Evolutionary conservation across 371 early-diverging fungal species (phyloP).

Genomic region (Haplosporangium sp.): DNA sequence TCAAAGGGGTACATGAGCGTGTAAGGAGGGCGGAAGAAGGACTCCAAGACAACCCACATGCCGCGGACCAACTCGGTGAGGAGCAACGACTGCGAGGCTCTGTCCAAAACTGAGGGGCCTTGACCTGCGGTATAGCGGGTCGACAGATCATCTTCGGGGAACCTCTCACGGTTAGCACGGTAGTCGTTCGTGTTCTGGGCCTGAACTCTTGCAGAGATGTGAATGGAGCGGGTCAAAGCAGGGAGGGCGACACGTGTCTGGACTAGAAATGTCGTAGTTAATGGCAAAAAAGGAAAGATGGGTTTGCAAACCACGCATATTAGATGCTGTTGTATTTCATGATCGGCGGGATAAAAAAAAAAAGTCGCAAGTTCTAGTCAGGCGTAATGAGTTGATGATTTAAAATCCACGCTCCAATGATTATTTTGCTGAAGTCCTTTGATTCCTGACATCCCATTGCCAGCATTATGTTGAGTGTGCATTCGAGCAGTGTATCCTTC

Average conservation of each 20-base stretch:
- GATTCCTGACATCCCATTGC: no score
- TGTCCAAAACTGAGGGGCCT: constrained; percentile 70
- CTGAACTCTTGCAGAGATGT: constrained; percentile 33
- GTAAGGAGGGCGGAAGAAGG: constrained; percentile 96
- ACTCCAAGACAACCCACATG: constrained; percentile 92
- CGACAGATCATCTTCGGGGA: constrained; percentile 49
- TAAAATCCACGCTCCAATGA: no score
- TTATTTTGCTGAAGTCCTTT: neutral
- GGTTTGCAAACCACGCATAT: neutral
- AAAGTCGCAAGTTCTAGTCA: no score
- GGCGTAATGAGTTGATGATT: no score
- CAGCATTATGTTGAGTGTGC: neutral
- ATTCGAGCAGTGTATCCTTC: constrained; percentile 2
- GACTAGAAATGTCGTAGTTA: constrained; percentile 7
- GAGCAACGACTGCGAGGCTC: constrained; percentile 85
- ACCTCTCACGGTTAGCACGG: constrained; percentile 51
- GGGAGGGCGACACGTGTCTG: constrained; percentile 50
- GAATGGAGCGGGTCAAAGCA: constrained; percentile 41
- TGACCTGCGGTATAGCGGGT: constrained; percentile 43
- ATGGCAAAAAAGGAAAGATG: no score
- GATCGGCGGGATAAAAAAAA: neutral
- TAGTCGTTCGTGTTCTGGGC: constrained; percentile 51
- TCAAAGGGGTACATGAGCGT: constrained; percentile 97
- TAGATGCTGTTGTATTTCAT: neutral
- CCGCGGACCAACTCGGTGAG: constrained; percentile 93